Percentiles rank a stretch among this genome's conserved stretches.
These are phyloP conservation scores for Trichosporon sp. DNA, from an alignment of 1,284 basidiomycete genomes.

Conservation along the genomic window DNA sequence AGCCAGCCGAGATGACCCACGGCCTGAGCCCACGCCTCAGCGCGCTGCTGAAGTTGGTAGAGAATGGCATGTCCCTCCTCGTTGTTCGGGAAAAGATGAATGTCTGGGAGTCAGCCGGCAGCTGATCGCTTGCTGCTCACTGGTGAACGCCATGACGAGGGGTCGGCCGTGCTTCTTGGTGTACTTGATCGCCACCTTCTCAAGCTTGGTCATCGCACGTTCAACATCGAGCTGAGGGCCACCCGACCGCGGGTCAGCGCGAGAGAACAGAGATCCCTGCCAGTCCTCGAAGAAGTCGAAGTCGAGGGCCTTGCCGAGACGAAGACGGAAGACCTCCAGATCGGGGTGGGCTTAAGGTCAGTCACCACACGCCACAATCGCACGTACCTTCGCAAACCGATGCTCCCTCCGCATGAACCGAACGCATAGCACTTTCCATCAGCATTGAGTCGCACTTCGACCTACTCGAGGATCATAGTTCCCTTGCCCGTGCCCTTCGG, in stretches of 20 bases:
- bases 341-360: conserved; percentile 65
- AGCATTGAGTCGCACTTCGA: neutral
- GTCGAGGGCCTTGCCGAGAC: conserved; percentile 70
- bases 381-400: conserved; percentile 54
- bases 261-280: conserved; percentile 67
- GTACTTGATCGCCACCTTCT: conserved; percentile 75
- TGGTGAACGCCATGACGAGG: conserved; percentile 73
- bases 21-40: conserved; percentile 80
- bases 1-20: conserved; percentile 57
- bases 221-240: conserved; percentile 81
- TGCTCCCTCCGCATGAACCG: conserved; percentile 68
- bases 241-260: conserved; percentile 79
- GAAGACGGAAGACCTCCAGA: conserved; percentile 73
- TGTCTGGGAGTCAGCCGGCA: conserved; percentile 45
- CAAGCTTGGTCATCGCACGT: conserved; percentile 79
- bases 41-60: conserved; percentile 78
- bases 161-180: conserved; percentile 65
- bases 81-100: conserved; percentile 77
- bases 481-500: conserved; percentile 75
- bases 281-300: conserved; percentile 68
- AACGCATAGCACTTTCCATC: conserved; percentile 64
- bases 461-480: conserved; percentile 73
- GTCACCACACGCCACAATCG: neutral
- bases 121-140: conserved; percentile 33
- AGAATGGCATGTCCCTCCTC: conserved; percentile 75